Evolutionary conservation across 768 basidiomycete genomes (phyloP), one percentile per base, ranked within the genome.

Genomic region (Lepiota brunneoincarnata): DNA sequence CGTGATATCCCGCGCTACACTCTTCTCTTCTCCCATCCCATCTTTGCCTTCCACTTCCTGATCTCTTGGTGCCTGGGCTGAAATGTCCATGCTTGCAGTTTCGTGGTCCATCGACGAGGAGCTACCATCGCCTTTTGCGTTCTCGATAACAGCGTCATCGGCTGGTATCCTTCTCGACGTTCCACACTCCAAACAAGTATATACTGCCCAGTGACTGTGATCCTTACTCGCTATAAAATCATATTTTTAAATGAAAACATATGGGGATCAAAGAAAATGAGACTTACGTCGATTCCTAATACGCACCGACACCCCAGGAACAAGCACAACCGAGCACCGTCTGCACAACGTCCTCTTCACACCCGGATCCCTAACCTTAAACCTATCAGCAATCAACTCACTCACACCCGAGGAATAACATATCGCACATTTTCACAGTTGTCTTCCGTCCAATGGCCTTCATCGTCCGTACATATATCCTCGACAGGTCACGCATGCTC

Each of bases 291-390:
- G 83, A 6, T 89, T 68, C 2, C 91, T 82, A 20, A 90, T 78
- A 1, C 73, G 75, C 0, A 82, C 80, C 1, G 87, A 85, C 1
- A 79, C 58, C 11, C 92, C 92, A 0, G 90, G 86, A 1, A 92
- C 60, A 3, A 93, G 73, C 6, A 86, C 75, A 0, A 73, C 65
- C 52, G 80, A 75, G 62, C 92, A 95, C 1, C 74, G 73, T 64
- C 80, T 83, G 70, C 92, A 95, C 6, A 93, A 61, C 1, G 85
- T 82, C 10, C 92, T 84, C 65, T 94, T 95, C n/a, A 94, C 77
- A 0, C 79, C 72, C 0, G 92, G 91, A 64, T 94, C 92, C 61
- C 92, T 93, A 58, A 40, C 1, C 20, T 35, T 23, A 36, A 38
- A 55, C 35, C 24, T 24, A 2, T 54, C 31, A 50, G 26, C 18